A percentile compares a stretch with the other conserved stretches of the same genome.
Conservation (phyloP, 2,329 filamentous ascomycete genomes). For the Neonectria neomacrospora region DNA sequence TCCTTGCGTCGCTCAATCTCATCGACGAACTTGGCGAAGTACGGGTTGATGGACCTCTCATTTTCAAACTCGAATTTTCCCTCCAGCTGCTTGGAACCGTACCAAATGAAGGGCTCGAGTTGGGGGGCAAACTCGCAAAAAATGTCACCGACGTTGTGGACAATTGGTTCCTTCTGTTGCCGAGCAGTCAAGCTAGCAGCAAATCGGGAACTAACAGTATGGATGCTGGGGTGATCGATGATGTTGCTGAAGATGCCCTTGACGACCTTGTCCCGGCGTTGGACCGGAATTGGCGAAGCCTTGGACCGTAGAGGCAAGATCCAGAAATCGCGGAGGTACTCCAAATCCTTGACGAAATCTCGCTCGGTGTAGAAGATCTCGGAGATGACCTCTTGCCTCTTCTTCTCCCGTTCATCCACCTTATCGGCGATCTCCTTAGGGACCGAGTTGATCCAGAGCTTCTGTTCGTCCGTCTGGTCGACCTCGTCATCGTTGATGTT, state of each 20-base stretch:
- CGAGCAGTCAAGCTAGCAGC: constrained; percentile 88
- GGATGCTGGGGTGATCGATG: constrained; percentile 82
- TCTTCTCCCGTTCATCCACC: constrained; percentile 91
- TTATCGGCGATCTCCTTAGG: constrained; percentile 93
- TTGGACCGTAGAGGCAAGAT: constrained; percentile 88
- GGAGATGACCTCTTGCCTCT: constrained; percentile 96
- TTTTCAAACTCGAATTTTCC: constrained; percentile 99
- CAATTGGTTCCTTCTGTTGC: constrained; percentile 90
- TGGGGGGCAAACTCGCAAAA: constrained; percentile 92
- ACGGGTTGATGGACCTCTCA: constrained; percentile 86
- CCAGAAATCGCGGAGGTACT: constrained; percentile 98
- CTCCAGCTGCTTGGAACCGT: constrained; percentile 94
- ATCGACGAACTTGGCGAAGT: constrained; percentile 92
- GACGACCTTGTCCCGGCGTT: constrained; percentile 89
- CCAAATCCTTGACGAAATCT: constrained; percentile 98
- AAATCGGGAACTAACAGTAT: constrained; percentile 88
- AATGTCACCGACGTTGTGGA: constrained; percentile 90
- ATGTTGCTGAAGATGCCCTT: constrained; percentile 96
- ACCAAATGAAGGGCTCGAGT: constrained; percentile 96
- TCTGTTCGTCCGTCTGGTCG: constrained; percentile 92
- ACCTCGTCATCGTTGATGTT: constrained; percentile 79
- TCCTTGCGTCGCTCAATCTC: constrained; percentile 97
- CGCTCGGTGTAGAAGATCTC: constrained; percentile 99
- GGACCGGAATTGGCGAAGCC: constrained; percentile 87
- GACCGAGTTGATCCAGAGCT: constrained; percentile 99